phyloP scores from a whole-genome alignment of 1,284 basidiomycete species.

The Somion occarium region DNA sequence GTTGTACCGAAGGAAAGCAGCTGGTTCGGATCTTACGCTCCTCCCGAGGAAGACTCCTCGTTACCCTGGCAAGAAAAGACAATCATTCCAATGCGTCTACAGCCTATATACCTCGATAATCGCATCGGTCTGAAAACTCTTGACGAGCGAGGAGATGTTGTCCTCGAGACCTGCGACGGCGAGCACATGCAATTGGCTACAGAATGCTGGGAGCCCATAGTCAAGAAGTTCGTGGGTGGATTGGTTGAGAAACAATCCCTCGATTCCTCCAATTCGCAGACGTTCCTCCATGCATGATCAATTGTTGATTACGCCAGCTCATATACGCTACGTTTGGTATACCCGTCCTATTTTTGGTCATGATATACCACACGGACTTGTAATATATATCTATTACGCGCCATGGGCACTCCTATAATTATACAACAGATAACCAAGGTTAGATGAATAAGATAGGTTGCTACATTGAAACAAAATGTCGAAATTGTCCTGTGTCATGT shows the following conservation, averaged over 20 bases:
- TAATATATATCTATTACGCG: background rate
- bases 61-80: slow-evolving; percentile 29
- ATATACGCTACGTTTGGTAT: no score
- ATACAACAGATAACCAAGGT: background rate
- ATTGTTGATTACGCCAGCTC: no score
- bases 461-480: background rate
- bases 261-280: background rate
- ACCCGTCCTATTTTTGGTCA: background rate
- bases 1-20: slow-evolving; percentile 79
- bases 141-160: slow-evolving; percentile 66
- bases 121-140: slow-evolving; percentile 83
- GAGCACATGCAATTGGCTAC: slow-evolving; percentile 77
- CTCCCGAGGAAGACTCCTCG: slow-evolving; percentile 30
- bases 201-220: slow-evolving; percentile 55
- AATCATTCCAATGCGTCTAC: slow-evolving; percentile 70
- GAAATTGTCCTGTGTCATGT: slow-evolving; percentile 1
- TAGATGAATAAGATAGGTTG: background rate
- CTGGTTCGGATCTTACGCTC: slow-evolving; percentile 76
- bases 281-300: background rate
- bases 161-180: slow-evolving; percentile 68
- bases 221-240: slow-evolving; percentile 42
- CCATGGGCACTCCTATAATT: background rate
- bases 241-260: background rate
- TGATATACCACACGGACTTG: background rate
- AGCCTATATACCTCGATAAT: slow-evolving; percentile 80